A percentile compares a stretch with the other conserved stretches of the same genome.
These are phyloP conservation scores for Podaxis sp. DNA, from an alignment of 768 basidiomycete species.

Conservation along the genomic window DNA sequence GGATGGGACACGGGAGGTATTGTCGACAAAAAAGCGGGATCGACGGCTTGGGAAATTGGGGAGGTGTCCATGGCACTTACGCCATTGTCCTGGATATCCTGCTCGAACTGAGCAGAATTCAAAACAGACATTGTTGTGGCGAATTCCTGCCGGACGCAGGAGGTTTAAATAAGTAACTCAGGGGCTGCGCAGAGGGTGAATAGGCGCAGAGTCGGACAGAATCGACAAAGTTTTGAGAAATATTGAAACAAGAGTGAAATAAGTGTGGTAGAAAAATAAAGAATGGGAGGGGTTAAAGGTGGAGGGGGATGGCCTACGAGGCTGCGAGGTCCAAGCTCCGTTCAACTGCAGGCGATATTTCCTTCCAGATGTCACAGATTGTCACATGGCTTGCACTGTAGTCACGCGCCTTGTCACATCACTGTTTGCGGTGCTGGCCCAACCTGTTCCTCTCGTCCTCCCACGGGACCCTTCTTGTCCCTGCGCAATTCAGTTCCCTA, in stretches of 20 bases:
- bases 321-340: conserved; percentile 10
- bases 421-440: conserved; percentile 3
- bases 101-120: conserved; percentile 26
- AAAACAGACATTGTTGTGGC: conserved; percentile 15
- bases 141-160: background rate
- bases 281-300: background rate
- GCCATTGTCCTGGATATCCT: conserved; percentile 24
- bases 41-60: conserved; percentile 23
- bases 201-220: background rate
- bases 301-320: conserved; percentile 1
- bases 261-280: background rate
- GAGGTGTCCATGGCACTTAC: conserved; percentile 32
- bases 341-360: conserved; percentile 8
- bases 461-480: conserved; percentile 4
- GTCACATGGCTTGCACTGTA: conserved; percentile 1
- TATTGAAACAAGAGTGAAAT: background rate
- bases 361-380: background rate
- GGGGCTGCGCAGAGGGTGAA: background rate
- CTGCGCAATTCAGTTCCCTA: conserved; percentile 10
- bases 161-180: conserved; percentile 16
- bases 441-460: conserved; percentile 1
- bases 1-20: conserved; percentile 17
- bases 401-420: conserved; percentile 4
- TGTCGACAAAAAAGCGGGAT: conserved; percentile 19
- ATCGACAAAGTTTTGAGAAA: background rate